These are phyloP conservation scores for Pseudogymnoascus sp. DNA, from an alignment of 2,329 filamentous ascomycete species.

Conservation along the genomic window DNA sequence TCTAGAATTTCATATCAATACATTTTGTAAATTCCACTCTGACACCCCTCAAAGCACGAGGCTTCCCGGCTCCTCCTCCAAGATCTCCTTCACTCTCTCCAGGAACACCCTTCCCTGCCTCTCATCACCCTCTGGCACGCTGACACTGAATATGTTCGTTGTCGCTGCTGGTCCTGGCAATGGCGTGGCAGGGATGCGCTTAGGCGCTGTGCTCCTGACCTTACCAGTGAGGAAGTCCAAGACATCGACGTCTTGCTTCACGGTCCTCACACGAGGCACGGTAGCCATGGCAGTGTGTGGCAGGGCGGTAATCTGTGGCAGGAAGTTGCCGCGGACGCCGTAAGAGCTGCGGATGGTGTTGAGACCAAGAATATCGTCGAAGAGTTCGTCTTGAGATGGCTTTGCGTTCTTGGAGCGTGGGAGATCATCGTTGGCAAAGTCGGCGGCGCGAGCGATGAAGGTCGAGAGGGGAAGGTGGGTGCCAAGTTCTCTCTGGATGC, in stretches of 20 bases:
- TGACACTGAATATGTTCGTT: constrained; percentile 73
- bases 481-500: constrained; percentile 67
- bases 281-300: constrained; percentile 34
- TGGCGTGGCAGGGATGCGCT: constrained; percentile 28
- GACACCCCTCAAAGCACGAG: constrained; percentile 48
- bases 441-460: constrained; percentile 76
- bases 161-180: constrained; percentile 43
- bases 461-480: constrained; percentile 75
- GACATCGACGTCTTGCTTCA: constrained; percentile 54
- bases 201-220: constrained; percentile 23
- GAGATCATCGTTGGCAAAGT: constrained; percentile 80
- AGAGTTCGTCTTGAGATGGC: constrained; percentile 72
- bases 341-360: constrained; percentile 41
- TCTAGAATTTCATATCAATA: constrained; percentile 1
- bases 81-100: constrained; percentile 71
- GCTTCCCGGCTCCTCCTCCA: constrained; percentile 72
- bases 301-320: constrained; percentile 60
- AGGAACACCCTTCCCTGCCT: constrained; percentile 73
- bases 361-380: constrained; percentile 77
- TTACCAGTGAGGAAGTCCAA: constrained; percentile 67
- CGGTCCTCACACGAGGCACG: constrained; percentile 24
- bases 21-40: not conserved
- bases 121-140: constrained; percentile 71
- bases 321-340: constrained; percentile 53
- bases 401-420: constrained; percentile 56